phyloP scores from a whole-genome alignment of 78 protist genomes.

The Isochrysis galbana region DNA sequence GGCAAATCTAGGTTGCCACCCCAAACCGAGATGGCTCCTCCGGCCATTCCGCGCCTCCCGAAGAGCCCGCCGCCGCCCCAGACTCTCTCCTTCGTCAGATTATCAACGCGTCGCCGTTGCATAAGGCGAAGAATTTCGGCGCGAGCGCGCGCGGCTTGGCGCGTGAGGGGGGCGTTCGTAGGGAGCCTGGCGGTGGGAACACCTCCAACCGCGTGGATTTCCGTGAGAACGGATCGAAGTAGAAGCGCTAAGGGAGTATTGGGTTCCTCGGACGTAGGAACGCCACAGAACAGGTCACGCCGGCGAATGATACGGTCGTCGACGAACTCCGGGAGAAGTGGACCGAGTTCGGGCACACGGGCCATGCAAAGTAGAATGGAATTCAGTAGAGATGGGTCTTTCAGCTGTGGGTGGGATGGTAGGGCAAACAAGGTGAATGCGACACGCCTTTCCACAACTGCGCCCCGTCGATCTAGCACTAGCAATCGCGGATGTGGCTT shows the following conservation, averaged over 20 bases:
- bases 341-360: background rate
- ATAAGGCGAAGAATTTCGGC: background rate
- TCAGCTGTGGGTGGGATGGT: too few relatives aligned
- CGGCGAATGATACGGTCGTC: background rate
- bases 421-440: too few relatives aligned
- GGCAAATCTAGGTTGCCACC: too few relatives aligned
- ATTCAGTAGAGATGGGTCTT: background rate
- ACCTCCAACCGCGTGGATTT: background rate
- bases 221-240: background rate
- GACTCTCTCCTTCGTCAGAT: background rate
- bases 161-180: background rate
- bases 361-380: background rate
- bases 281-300: background rate
- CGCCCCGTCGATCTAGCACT: too few relatives aligned
- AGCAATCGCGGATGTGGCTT: too few relatives aligned
- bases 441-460: too few relatives aligned
- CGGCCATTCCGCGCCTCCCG: too few relatives aligned
- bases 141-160: background rate
- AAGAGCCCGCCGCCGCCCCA: too few relatives aligned
- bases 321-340: background rate
- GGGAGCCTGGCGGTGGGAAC: too few relatives aligned
- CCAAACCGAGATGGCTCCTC: too few relatives aligned
- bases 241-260: constrained; percentile 9
- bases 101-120: background rate
- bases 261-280: background rate